Evolutionary conservation across 2,329 filamentous ascomycete genomes (phyloP).

Genomic region (Hysterium pulicare): DNA sequence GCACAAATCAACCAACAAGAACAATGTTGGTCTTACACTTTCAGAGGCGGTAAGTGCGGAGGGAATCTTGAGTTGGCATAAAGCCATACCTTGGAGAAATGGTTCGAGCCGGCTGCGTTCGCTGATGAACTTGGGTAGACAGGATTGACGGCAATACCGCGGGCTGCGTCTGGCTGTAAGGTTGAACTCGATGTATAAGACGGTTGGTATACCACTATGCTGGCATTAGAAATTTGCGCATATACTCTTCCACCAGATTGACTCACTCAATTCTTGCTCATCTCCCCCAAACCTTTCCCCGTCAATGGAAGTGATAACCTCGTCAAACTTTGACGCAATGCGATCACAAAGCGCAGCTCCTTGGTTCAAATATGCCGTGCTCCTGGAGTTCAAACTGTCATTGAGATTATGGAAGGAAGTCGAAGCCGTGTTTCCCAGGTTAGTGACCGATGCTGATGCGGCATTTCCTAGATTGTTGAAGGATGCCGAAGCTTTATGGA

Average conservation of each 20-base stretch:
- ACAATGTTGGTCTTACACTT: constrained; percentile 51
- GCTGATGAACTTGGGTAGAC: constrained; percentile 37
- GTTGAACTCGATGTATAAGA: not conserved
- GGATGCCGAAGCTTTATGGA: not conserved
- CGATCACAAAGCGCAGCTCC: constrained; percentile 53
- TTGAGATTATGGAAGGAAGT: constrained; percentile 1
- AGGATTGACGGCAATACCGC: constrained; percentile 20
- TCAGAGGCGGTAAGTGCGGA: constrained; percentile 62
- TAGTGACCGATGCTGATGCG: not conserved
- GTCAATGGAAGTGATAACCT: constrained; percentile 70
- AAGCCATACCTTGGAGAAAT: constrained; percentile 72
- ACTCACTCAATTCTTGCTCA: constrained; percentile 50
- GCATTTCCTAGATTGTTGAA: not conserved
- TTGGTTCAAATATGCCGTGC: constrained; percentile 37
- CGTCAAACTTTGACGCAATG: constrained; percentile 61
- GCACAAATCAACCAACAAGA: not conserved
- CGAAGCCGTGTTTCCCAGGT: not conserved
- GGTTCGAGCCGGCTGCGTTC: constrained; percentile 49
- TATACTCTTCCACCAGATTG: constrained; percentile 15
- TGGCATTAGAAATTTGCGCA: not conserved
- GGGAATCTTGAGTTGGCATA: constrained; percentile 77
- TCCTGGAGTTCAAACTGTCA: constrained; percentile 15
- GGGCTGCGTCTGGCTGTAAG: constrained; percentile 8
- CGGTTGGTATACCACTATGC: constrained; percentile 18
- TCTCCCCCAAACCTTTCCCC: constrained; percentile 53